phyloP scores from a whole-genome alignment of 2,329 filamentous ascomycete species.

The Xylaria arbuscula region DNA sequence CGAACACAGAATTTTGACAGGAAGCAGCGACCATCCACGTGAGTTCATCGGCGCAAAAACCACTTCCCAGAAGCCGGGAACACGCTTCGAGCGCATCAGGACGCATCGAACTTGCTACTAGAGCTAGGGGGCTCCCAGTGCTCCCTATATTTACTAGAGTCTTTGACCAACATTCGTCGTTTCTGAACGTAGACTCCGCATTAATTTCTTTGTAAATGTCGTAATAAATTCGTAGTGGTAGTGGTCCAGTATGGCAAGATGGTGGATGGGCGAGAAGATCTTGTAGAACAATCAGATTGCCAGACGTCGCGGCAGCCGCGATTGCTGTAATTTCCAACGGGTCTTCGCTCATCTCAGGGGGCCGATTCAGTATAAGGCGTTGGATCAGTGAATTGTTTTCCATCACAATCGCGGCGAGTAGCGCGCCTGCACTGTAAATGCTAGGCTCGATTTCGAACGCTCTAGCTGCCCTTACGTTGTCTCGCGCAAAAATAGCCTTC shows the following conservation, averaged over 20 bases:
- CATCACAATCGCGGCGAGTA: conserved; percentile 13
- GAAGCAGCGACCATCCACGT: conserved; percentile 16
- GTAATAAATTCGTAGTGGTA: no score
- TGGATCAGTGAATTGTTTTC: conserved; percentile 17
- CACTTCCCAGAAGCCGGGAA: conserved; percentile 13
- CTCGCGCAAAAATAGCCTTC: no score
- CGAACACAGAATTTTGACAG: conserved; percentile 15
- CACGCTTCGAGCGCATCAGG: conserved; percentile 15
- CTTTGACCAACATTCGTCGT: neutral
- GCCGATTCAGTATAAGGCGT: conserved; percentile 17
- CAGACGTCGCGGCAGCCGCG: conserved; percentile 17
- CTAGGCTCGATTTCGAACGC: no score
- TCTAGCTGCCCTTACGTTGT: no score
- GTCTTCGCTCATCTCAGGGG: conserved; percentile 10
- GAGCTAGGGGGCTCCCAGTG: conserved; percentile 20
- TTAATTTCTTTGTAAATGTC: no score
- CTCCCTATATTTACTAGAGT: neutral
- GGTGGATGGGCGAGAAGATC: conserved; percentile 19
- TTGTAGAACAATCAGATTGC: conserved; percentile 20
- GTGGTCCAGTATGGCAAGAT: conserved; percentile 23
- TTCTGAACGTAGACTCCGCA: no score
- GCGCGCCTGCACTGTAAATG: no score
- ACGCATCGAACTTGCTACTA: conserved; percentile 19
- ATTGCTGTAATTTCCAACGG: conserved; percentile 26
- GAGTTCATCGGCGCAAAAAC: conserved; percentile 19